Conservation (phyloP, 495 filamentous ascomycete genomes). For the Opeltia flavorubescens region DNA sequence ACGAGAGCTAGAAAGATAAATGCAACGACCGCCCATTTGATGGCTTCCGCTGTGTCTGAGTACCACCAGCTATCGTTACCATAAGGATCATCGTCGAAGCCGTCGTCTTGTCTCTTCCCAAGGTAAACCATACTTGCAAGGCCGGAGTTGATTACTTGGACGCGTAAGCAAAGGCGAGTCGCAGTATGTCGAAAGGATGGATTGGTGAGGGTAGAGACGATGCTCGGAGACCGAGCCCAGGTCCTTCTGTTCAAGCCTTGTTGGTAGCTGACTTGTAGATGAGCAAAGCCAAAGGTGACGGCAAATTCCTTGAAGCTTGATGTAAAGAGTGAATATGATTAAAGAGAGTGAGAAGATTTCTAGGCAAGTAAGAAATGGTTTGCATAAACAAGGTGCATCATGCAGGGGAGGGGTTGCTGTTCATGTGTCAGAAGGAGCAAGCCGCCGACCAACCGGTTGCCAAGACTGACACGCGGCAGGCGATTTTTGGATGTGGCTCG, state of each 20-base stretch:
- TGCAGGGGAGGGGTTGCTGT: not conserved
- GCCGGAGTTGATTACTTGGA: no score
- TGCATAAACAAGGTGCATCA: not conserved
- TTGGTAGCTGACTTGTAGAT: no score
- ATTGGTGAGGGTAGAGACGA: no score
- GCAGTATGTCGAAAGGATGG: not conserved
- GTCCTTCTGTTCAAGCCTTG: no score
- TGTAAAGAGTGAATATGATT: no score
- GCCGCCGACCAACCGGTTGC: not conserved
- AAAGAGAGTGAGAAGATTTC: no score
- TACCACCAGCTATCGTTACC: not conserved
- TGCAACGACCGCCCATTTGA: slow-evolving; percentile 56
- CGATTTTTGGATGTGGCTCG: not conserved
- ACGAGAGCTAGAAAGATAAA: slow-evolving; percentile 35
- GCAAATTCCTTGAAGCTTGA: no score
- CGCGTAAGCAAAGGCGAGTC: no score
- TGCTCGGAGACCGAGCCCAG: no score
- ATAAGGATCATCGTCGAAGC: not conserved
- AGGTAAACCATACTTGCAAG: not conserved
- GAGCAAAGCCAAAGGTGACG: no score
- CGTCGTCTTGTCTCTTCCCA: not conserved
- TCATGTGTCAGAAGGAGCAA: not conserved
- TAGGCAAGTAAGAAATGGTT: no score
- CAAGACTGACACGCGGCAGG: not conserved
- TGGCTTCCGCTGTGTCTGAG: slow-evolving; percentile 31